Base-by-base conservation (phyloP, 805 yeast genomes). In the Kuraishia piskuri region DNA sequence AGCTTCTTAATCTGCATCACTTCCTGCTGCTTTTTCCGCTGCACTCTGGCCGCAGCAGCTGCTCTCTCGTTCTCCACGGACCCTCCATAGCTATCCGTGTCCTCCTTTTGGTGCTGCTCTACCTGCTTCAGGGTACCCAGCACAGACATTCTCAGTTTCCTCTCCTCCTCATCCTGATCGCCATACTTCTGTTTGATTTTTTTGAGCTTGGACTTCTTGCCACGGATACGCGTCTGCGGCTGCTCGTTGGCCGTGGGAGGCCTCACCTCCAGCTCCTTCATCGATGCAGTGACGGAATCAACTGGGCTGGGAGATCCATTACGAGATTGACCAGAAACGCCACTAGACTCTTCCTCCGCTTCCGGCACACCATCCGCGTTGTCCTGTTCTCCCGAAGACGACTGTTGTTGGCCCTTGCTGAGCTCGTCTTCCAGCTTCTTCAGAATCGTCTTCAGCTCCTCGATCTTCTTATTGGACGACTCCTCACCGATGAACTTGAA, bases 91-190 rank as follows among this genome's bases (percentile, higher is more conserved):
- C 22, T 46, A 2, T 26, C 37, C 24, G 40, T 22, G n/a, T 50
- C 40, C 51, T 55, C 58, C 12, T 56, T 40, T 56, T 62, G 31
- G 23, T 25, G 31, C 5, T 55, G 51, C 50, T 77, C 72, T 3
- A 69, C 70, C 57, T 80, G 83, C 58, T 89, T 90, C 62, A 88
- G 72, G 0, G 96, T 88, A 3, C 98, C 98, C 46, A 92, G 70
- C 1, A 86, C 88, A 55, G 86, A 82, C 87, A 92, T 82, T 58
- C 95, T 77, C 54, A 85, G 61, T 49, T 69, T 61, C 53, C 90
- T 78, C 61, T 92, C 98, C 54, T 88, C 94, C 52, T 89, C 97
- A 65, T 92, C 98, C 68, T 92, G 98, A 55, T 86, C 90, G 2
- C 84, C 89, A 63, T 92, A 92, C 63, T 91, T 92, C 56, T 79